Conservation (phyloP, 2,329 filamentous ascomycete species). For the Blastomyces parvus region DNA sequence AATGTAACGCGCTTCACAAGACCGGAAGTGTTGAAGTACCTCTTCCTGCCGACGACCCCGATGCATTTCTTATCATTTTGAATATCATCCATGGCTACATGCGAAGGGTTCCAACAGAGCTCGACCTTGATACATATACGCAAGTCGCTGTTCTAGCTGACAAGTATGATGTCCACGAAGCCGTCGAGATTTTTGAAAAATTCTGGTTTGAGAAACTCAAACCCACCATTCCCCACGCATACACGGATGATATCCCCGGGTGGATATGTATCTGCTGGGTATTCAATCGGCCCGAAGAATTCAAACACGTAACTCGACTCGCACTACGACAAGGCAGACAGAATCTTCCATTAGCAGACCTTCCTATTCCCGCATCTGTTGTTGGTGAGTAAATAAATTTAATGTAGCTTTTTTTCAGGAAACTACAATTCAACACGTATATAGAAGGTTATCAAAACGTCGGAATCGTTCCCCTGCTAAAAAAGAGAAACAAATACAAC, state of each 20-base stretch:
- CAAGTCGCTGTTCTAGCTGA: slow-evolving; percentile 17
- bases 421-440: background rate
- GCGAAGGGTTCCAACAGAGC: slow-evolving; percentile 17
- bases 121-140: slow-evolving; percentile 14
- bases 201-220: slow-evolving; percentile 16
- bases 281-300: slow-evolving; percentile 14
- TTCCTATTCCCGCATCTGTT: slow-evolving; percentile 15
- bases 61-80: slow-evolving; percentile 23
- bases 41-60: slow-evolving; percentile 26
- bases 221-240: slow-evolving; percentile 12
- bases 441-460: background rate
- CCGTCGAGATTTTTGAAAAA: slow-evolving; percentile 14
- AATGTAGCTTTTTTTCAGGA: background rate
- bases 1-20: slow-evolving; percentile 12
- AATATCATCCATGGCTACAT: slow-evolving; percentile 26
- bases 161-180: slow-evolving; percentile 17
- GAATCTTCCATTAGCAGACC: slow-evolving; percentile 9
- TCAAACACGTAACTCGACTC: slow-evolving; percentile 14
- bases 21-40: slow-evolving; percentile 15
- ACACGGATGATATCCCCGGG: slow-evolving; percentile 14
- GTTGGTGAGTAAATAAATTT: slow-evolving; percentile 11
- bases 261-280: slow-evolving; percentile 18
- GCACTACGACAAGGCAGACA: slow-evolving; percentile 14
- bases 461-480: background rate
- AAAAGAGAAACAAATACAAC: background rate